Evolutionary conservation across 2,329 filamentous ascomycete species (phyloP).

Genomic region (Trichoderma citrinoviride): DNA sequence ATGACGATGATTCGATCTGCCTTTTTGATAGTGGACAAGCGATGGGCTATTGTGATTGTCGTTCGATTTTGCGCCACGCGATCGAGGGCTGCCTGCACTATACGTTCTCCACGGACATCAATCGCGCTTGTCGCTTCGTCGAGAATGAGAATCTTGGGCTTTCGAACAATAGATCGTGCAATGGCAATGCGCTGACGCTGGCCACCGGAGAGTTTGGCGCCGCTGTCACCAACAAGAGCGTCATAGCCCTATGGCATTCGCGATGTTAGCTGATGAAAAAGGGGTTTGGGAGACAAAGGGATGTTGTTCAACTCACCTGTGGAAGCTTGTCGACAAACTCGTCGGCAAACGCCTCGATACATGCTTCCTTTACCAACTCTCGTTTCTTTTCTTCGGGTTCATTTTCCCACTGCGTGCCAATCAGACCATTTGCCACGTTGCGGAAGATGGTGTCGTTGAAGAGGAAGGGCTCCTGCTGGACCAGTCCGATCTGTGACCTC

Average conservation of each 20-base stretch:
- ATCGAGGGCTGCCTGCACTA: slow-evolving; percentile 64
- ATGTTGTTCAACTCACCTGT: slow-evolving; percentile 36
- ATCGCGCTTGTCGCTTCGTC: slow-evolving; percentile 75
- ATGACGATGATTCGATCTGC: slow-evolving; percentile 79
- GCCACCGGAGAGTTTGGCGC: slow-evolving; percentile 77
- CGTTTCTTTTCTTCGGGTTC: slow-evolving; percentile 54
- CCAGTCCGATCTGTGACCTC: slow-evolving; percentile 61
- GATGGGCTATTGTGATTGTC: slow-evolving; percentile 72
- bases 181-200: slow-evolving; percentile 83
- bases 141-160: slow-evolving; percentile 68
- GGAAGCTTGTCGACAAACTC: slow-evolving; percentile 66
- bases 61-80: slow-evolving; percentile 61
- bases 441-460: slow-evolving; percentile 64
- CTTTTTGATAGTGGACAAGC: slow-evolving; percentile 71
- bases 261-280: neutral
- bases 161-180: slow-evolving; percentile 69
- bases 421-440: slow-evolving; percentile 60
- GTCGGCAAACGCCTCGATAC: slow-evolving; percentile 64
- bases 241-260: slow-evolving; percentile 56
- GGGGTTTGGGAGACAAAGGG: neutral
- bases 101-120: slow-evolving; percentile 52
- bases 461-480: slow-evolving; percentile 66
- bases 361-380: slow-evolving; percentile 61
- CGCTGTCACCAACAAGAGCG: slow-evolving; percentile 72
- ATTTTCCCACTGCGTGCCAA: slow-evolving; percentile 52